These are phyloP conservation scores for Sugiyamaella qingdaonensis DNA, from an alignment of 805 yeast genomes.

Conservation along the genomic window DNA sequence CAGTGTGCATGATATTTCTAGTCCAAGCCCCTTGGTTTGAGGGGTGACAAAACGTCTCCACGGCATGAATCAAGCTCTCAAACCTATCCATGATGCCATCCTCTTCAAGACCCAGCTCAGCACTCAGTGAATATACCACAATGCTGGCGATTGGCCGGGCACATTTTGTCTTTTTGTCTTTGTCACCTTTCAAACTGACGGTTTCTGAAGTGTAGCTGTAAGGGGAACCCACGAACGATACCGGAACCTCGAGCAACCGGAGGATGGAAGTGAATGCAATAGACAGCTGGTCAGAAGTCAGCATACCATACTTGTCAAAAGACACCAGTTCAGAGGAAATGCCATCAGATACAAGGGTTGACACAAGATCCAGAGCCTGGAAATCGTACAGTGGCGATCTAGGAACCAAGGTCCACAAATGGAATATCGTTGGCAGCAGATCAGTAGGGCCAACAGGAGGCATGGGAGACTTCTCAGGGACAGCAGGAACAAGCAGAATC, in stretches of 20 bases:
- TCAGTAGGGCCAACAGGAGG: slow-evolving; percentile 37
- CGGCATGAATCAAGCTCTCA: slow-evolving; percentile 55
- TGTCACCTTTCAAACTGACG: slow-evolving; percentile 20
- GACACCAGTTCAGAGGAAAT: slow-evolving; percentile 30
- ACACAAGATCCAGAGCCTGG: slow-evolving; percentile 60
- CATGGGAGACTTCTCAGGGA: slow-evolving; percentile 13
- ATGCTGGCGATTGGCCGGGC: slow-evolving; percentile 44
- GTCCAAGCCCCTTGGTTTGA: slow-evolving; percentile 94
- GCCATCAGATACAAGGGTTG: slow-evolving; percentile 47
- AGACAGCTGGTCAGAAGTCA: slow-evolving; percentile 57
- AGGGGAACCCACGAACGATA: slow-evolving; percentile 44
- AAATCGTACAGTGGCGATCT: slow-evolving; percentile 52
- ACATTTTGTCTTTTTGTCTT: slow-evolving; percentile 20
- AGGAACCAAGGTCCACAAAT: slow-evolving; percentile 62
- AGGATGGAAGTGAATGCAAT: slow-evolving; percentile 48
- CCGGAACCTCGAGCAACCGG: slow-evolving; percentile 43
- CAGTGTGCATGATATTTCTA: slow-evolving; percentile 56
- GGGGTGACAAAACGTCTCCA: slow-evolving; percentile 84
- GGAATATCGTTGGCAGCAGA: slow-evolving; percentile 63
- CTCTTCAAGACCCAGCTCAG: slow-evolving; percentile 39
- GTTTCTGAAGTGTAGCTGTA: slow-evolving; percentile 27
- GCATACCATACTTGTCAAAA: slow-evolving; percentile 57
- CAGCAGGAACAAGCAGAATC: slow-evolving; percentile 19
- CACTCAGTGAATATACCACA: slow-evolving; percentile 57
- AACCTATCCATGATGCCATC: slow-evolving; percentile 51